Percentiles rank a stretch among this genome's conserved stretches.
These are phyloP conservation scores for Polytrichum commune DNA, from an alignment of 225 moss, liverwort and hornwort species.

Conservation along the genomic window DNA sequence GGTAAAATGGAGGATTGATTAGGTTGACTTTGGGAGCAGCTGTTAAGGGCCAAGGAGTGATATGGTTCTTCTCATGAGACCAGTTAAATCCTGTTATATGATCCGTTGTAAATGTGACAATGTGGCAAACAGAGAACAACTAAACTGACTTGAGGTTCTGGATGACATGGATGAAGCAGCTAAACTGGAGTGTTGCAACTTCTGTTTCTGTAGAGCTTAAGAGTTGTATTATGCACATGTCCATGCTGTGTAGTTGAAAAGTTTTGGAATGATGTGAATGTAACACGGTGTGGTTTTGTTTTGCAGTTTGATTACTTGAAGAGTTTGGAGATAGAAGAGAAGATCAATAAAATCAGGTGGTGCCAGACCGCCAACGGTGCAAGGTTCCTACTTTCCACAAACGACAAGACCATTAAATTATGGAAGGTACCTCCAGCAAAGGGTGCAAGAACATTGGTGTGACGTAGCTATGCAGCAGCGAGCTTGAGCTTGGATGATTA, in stretches of 20 bases:
- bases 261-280: too few relatives aligned
- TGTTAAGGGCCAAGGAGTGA: not conserved
- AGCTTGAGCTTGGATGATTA: not conserved
- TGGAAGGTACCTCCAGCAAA: slow-evolving; percentile 47
- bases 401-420: slow-evolving; percentile 95
- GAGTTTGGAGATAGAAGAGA: slow-evolving; percentile 79
- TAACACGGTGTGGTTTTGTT: too few relatives aligned
- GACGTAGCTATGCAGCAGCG: not conserved
- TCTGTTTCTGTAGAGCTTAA: too few relatives aligned
- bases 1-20: slow-evolving; percentile 36
- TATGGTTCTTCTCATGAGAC: not conserved
- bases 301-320: slow-evolving; percentile 75
- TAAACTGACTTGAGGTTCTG: too few relatives aligned
- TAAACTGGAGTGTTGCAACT: too few relatives aligned
- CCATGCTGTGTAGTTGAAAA: too few relatives aligned
- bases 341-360: slow-evolving; percentile 95
- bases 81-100: too few relatives aligned
- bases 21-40: slow-evolving; percentile 3
- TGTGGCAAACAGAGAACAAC: too few relatives aligned
- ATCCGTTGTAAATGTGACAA: too few relatives aligned
- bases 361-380: slow-evolving; percentile 97
- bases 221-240: too few relatives aligned
- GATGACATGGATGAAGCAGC: too few relatives aligned
- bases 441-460: not conserved
- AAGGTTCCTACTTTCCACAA: slow-evolving; percentile 95